Evolutionary conservation across 164 flowering plant genomes (phyloP).

Genomic region (Tinospora cordifolia): DNA sequence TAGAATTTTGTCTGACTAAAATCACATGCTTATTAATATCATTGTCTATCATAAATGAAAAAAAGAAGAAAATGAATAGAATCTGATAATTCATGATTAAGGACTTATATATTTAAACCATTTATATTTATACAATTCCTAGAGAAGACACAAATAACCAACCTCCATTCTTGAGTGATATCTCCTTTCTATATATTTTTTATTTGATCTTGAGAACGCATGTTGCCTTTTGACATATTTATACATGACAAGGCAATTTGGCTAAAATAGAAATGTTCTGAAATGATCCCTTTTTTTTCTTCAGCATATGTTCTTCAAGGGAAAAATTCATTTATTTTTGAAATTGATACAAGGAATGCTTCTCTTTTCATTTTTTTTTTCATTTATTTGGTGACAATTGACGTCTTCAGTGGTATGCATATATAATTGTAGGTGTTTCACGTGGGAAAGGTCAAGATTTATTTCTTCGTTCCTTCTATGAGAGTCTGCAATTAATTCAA

Average conservation of each 20-base stretch:
- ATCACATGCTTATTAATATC: no score
- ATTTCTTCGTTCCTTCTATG: constrained; percentile 71
- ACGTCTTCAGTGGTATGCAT: neutral
- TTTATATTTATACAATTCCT: neutral
- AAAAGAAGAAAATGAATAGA: neutral
- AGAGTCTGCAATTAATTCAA: constrained; percentile 60
- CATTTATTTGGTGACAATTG: neutral
- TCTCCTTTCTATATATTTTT: neutral
- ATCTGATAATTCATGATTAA: neutral
- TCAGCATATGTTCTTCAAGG: neutral
- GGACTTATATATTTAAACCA: neutral
- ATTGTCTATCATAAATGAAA: neutral
- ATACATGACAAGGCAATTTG: neutral
- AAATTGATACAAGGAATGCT: neutral
- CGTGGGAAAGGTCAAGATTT: constrained; percentile 98
- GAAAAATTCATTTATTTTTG: neutral
- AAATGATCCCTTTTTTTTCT: neutral
- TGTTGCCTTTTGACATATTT: neutral
- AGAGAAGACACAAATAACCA: neutral
- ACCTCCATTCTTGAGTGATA: neutral
- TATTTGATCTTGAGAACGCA: neutral
- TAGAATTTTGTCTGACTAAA: neutral
- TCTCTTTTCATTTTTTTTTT: neutral
- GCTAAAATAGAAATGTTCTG: neutral
- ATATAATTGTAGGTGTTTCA: constrained; percentile 72